Evolutionary conservation across 1,284 basidiomycete genomes (phyloP), one percentile per base, ranked within the genome.

Genomic region (Sporisorium iseilematis-ciliati): DNA sequence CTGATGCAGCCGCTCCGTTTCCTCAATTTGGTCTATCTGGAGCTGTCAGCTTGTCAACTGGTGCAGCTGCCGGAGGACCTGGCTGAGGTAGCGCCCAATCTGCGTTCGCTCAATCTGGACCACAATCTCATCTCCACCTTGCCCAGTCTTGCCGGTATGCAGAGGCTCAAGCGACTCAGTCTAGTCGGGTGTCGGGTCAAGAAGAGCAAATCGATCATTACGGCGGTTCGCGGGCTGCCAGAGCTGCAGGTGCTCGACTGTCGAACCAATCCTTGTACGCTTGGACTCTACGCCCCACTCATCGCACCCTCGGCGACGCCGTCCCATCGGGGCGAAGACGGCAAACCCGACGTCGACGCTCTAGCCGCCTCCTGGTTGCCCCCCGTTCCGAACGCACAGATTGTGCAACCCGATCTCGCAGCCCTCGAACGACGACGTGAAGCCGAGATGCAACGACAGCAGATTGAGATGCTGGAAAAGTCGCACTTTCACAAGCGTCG

Each of bases 1-100:
- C 42, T 52, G 25, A 16, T 42, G 23, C 71, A 65, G 42, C 61
- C 63, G 4, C 46, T 75, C 14, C 62, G 68, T 16, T 92, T 92
- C 86, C 94, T 94, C 87, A 92, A 94, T 82, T 88, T 99, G 79
- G 89, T 93, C 42, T 98, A 98, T 87, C 89, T 99, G 78, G 96
- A 99, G 87, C 88, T 94, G 41, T 94, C 95, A 12, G 93, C 91
- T 49, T 99, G 97, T 85, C 91, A 93, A 68, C 88, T 99, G 63
- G 91, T 90, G 29, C 82, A 84, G 48, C 89, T 97, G 59, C 94
- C 96, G 4, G 78, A 86, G 59, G 89, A 90, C 41, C 87, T 98
- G 67, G 88, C 89, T 40, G 82, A 84, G 42, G 86, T 92, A 53
- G 88, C 91, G 50, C 96, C 96, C 25, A 97, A 97, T 86, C 87